A percentile compares a stretch with the other conserved stretches of the same genome.
Conservation (phyloP, 2,329 filamentous ascomycete genomes). For the Sporothrix euskadiensis region DNA sequence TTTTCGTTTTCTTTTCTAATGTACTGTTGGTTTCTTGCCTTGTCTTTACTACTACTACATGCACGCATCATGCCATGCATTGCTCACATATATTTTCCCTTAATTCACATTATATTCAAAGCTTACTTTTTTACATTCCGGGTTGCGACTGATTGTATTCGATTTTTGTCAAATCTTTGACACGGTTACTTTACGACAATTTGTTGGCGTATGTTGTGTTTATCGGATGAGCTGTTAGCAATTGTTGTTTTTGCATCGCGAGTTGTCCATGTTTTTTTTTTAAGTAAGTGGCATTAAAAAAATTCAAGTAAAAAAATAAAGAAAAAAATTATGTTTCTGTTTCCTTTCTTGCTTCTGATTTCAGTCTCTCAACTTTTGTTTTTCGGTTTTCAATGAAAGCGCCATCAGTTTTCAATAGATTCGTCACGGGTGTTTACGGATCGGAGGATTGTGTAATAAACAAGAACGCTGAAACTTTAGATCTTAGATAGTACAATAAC, state of each 20-base stretch:
- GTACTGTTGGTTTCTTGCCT: constrained; percentile 10
- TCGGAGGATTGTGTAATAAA: background rate
- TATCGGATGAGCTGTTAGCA: no score
- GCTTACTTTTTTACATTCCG: background rate
- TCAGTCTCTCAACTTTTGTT: background rate
- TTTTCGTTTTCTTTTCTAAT: background rate
- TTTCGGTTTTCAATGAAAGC: no score
- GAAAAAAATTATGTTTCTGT: background rate
- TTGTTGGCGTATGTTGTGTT: no score
- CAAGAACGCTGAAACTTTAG: background rate
- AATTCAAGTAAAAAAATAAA: no score
- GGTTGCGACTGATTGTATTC: background rate
- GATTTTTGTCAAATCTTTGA: background rate
- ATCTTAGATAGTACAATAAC: background rate
- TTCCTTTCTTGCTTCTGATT: background rate
- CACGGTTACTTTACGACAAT: no score
- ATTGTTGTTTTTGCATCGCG: no score
- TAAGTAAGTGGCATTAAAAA: no score
- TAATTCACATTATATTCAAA: constrained; percentile 1
- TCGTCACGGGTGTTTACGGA: background rate
- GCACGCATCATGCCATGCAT: constrained; percentile 6
- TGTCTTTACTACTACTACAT: constrained; percentile 10
- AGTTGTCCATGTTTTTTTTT: no score
- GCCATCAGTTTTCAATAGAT: no score
- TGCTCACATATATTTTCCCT: constrained; percentile 13